Conservation (phyloP, 129 eudicot genomes). For the Pittosporum tobira region DNA sequence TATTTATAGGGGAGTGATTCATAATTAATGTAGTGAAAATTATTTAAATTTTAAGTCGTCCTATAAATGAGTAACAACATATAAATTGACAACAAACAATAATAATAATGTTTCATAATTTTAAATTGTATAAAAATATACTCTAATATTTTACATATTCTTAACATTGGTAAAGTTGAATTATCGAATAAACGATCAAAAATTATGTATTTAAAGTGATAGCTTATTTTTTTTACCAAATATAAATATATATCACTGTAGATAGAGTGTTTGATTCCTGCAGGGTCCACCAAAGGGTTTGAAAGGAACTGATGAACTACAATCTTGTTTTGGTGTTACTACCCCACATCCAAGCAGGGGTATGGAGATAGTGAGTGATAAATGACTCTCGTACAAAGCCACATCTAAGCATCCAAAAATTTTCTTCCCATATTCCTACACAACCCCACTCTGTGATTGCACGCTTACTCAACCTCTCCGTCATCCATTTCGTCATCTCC, state of each 20-base stretch:
- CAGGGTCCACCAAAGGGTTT: conserved; percentile 43
- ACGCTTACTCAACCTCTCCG: conserved; percentile 49
- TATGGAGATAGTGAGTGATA: conserved; percentile 44
- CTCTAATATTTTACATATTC: too few species aligned
- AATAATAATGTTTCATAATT: too few species aligned
- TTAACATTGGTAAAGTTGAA: too few species aligned
- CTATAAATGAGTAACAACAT: too few species aligned
- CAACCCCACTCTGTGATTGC: conserved; percentile 35
- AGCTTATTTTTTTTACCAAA: too few species aligned
- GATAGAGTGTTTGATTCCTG: neutral
- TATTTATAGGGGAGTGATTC: too few species aligned
- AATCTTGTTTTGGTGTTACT: conserved; percentile 45
- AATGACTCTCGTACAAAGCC: conserved; percentile 34
- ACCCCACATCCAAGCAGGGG: conserved; percentile 1
- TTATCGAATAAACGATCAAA: too few species aligned
- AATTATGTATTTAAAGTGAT: too few species aligned
- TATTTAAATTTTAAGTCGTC: too few species aligned
- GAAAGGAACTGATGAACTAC: conserved; percentile 60
- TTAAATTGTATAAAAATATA: too few species aligned
- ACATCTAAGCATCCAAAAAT: conserved; percentile 15
- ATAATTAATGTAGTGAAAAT: too few species aligned
- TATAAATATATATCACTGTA: conserved; percentile 7
- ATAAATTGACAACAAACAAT: too few species aligned
- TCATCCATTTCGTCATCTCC: conserved; percentile 63
- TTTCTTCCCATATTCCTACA: conserved; percentile 30